Evolutionary conservation across 345 rosid genomes (phyloP).

Genomic region (Rhizophora apiculata): DNA sequence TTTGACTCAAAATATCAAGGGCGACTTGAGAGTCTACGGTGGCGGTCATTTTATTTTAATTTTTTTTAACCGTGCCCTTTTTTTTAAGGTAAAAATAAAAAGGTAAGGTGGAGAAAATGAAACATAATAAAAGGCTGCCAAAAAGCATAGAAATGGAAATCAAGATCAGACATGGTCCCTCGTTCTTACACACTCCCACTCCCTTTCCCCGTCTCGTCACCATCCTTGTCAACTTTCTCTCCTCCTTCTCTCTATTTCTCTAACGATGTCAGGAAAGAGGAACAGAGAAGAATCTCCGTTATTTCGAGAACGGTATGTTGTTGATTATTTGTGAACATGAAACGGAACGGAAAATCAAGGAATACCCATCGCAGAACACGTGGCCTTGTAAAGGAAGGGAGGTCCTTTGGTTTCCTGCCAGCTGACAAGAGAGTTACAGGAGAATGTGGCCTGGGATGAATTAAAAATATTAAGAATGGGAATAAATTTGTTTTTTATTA

Average conservation of each 20-base stretch:
- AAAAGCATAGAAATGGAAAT: slow-evolving; percentile 33
- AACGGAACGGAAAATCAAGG: slow-evolving; percentile 27
- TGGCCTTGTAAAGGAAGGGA: background rate
- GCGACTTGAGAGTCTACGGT: too few relatives aligned
- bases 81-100: background rate
- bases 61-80: too few relatives aligned
- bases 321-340: background rate
- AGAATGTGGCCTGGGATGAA: background rate
- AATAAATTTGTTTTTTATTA: too few relatives aligned
- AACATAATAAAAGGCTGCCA: slow-evolving; percentile 25
- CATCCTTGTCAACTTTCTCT: slow-evolving; percentile 25
- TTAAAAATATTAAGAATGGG: too few relatives aligned
- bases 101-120: background rate
- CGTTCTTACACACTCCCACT: background rate
- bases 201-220: slow-evolving; percentile 34
- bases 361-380: background rate
- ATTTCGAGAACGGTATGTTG: background rate
- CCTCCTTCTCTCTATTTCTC: slow-evolving; percentile 17
- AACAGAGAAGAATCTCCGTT: slow-evolving; percentile 10
- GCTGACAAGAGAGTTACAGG: slow-evolving; percentile 39
- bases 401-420: slow-evolving; percentile 29
- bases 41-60: too few relatives aligned
- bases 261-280: background rate
- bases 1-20: too few relatives aligned
- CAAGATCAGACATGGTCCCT: slow-evolving; percentile 15